phyloP scores from a whole-genome alignment of 2,329 filamentous ascomycete species.

The Ilyonectria destructans region DNA sequence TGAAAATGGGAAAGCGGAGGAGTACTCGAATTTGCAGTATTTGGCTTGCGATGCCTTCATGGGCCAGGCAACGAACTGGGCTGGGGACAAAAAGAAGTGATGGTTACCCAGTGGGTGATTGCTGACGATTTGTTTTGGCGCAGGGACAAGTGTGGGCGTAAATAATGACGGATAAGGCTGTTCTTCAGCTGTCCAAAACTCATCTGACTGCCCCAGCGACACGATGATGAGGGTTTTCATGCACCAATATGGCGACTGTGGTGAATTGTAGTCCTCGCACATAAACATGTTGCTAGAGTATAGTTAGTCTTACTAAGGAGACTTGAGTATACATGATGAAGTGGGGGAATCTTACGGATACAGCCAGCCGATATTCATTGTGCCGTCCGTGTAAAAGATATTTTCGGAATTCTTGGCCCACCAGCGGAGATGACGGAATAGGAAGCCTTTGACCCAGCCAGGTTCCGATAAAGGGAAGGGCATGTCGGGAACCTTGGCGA shows the following conservation, averaged over 20 bases:
- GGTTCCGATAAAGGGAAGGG: slow-evolving; percentile 55
- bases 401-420: slow-evolving; percentile 60
- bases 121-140: slow-evolving; percentile 63
- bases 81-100: slow-evolving; percentile 61
- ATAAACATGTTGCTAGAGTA: slow-evolving; percentile 66
- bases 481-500: slow-evolving; percentile 58
- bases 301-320: background rate
- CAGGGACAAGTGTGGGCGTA: slow-evolving; percentile 22
- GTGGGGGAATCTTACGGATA: slow-evolving; percentile 47
- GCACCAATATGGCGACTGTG: slow-evolving; percentile 70
- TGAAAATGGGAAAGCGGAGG: slow-evolving; percentile 63
- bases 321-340: fast-evolving
- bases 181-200: slow-evolving; percentile 64
- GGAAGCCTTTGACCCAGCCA: slow-evolving; percentile 64
- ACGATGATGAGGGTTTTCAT: slow-evolving; percentile 66
- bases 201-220: slow-evolving; percentile 53
- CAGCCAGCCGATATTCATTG: slow-evolving; percentile 62
- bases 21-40: slow-evolving; percentile 66
- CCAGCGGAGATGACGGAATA: slow-evolving; percentile 67
- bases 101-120: slow-evolving; percentile 54
- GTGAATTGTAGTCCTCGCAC: slow-evolving; percentile 71
- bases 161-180: slow-evolving; percentile 40
- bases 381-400: slow-evolving; percentile 66
- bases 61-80: slow-evolving; percentile 57
- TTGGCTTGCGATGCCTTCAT: slow-evolving; percentile 62